Conservation (phyloP, 179 eudicot species). For the Patellifolia procumbens region DNA sequence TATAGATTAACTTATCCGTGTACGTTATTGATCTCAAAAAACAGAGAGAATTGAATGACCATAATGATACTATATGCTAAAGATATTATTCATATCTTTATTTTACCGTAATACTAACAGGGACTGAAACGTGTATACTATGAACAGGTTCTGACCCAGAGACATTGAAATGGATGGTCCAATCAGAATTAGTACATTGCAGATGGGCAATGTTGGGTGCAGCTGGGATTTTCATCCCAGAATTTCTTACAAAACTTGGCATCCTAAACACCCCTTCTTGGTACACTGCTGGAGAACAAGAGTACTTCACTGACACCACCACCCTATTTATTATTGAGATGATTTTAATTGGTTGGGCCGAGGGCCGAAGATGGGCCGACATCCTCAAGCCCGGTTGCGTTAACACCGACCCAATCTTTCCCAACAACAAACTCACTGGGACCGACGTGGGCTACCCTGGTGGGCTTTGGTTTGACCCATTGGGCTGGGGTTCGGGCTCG, state of each 20-base stretch:
- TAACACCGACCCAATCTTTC: conserved; percentile 94
- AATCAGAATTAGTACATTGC: conserved; percentile 85
- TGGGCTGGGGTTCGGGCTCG: conserved; percentile 93
- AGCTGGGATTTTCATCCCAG: conserved; percentile 97
- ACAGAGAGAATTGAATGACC: no score
- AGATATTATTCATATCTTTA: no score
- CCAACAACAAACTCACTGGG: conserved; percentile 96
- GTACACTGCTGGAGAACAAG: conserved; percentile 97
- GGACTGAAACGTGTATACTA: not conserved
- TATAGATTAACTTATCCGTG: no score
- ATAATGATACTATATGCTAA: no score
- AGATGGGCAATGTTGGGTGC: conserved; percentile 99
- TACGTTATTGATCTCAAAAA: no score
- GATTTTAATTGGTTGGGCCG: conserved; percentile 92
- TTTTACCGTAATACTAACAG: no score
- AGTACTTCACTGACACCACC: conserved; percentile 96
- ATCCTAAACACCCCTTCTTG: conserved; percentile 96
- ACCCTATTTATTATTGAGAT: conserved; percentile 81
- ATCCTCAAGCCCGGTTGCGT: conserved; percentile 88
- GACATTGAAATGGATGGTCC: conserved; percentile 80
- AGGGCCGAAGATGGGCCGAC: conserved; percentile 97
- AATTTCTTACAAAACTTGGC: conserved; percentile 83
- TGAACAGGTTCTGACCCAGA: conserved; percentile 91
- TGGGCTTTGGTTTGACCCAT: conserved; percentile 96
- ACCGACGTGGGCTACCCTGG: conserved; percentile 99